These are phyloP conservation scores for Friedmanniomyces endolithicus DNA, from an alignment of 495 filamentous ascomycete species.

Conservation along the genomic window DNA sequence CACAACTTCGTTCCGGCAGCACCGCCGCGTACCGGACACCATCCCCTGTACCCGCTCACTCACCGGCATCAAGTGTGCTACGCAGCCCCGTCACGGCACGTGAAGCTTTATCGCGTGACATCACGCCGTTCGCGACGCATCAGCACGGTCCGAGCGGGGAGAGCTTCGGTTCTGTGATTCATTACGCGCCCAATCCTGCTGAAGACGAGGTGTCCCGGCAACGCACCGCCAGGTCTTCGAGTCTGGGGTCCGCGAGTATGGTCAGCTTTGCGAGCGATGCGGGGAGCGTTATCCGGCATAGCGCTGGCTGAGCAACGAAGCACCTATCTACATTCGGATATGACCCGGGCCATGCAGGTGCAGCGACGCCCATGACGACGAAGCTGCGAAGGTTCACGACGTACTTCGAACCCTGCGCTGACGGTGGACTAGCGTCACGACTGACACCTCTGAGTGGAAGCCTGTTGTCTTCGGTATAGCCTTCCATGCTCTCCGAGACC, in stretches of 20 bases:
- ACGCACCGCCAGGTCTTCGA: neutral
- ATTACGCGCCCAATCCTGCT: neutral
- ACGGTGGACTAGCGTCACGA: no score
- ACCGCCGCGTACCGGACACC: neutral
- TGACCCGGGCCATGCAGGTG: neutral
- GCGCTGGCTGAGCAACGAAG: conserved; percentile 12
- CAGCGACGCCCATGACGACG: neutral
- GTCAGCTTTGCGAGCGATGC: conserved; percentile 4
- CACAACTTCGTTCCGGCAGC: neutral
- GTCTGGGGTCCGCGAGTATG: conserved; percentile 2
- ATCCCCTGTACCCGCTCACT: neutral
- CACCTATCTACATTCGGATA: no score
- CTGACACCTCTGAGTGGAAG: no score
- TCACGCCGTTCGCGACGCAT: conserved; percentile 6
- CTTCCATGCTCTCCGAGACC: neutral
- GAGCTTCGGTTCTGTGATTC: conserved; percentile 15
- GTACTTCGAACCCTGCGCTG: no score
- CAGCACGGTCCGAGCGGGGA: conserved; percentile 4
- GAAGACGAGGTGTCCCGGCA: neutral
- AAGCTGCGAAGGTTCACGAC: neutral
- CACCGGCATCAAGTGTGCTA: neutral
- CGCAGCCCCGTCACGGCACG: conserved; percentile 12
- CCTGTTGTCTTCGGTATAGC: neutral
- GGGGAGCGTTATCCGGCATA: conserved; percentile 6
- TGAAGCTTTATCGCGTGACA: neutral